Percentiles rank a stretch among this genome's conserved stretches.
Conservation (phyloP, 768 basidiomycete genomes). For the Termitomyces sp. region DNA sequence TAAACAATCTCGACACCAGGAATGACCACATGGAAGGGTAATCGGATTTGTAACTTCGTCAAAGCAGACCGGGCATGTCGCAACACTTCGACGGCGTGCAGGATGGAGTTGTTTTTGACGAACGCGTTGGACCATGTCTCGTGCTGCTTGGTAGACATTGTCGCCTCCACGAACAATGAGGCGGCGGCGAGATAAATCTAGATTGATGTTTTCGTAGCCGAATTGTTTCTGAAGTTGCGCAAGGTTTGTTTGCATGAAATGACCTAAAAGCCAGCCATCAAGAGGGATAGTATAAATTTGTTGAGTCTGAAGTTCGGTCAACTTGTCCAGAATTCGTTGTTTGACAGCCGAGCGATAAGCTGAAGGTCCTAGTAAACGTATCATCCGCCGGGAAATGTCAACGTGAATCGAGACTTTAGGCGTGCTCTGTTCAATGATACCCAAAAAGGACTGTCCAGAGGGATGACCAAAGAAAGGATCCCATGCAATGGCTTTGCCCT, state of each 20-base stretch:
- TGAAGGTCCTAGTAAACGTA: slow-evolving; percentile 53
- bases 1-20: slow-evolving; percentile 63
- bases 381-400: slow-evolving; percentile 31
- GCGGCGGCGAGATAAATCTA: slow-evolving; percentile 36
- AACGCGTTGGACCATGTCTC: slow-evolving; percentile 31
- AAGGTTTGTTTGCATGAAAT: slow-evolving; percentile 43
- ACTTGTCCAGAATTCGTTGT: slow-evolving; percentile 39
- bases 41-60: slow-evolving; percentile 46
- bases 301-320: slow-evolving; percentile 36
- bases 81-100: slow-evolving; percentile 13
- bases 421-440: slow-evolving; percentile 31
- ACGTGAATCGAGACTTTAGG: slow-evolving; percentile 37
- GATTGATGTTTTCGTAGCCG: slow-evolving; percentile 50
- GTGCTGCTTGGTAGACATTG: slow-evolving; percentile 34
- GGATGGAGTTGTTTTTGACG: slow-evolving; percentile 19
- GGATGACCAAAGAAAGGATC: slow-evolving; percentile 50
- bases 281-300: slow-evolving; percentile 41
- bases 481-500: slow-evolving; percentile 54
- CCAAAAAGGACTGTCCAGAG: slow-evolving; percentile 40
- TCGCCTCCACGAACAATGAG: slow-evolving; percentile 57
- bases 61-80: slow-evolving; percentile 67
- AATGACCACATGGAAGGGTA: slow-evolving; percentile 57
- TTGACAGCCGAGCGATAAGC: slow-evolving; percentile 33
- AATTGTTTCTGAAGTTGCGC: slow-evolving; percentile 38
- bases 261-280: slow-evolving; percentile 35